Conservation (phyloP, 2,329 filamentous ascomycete species). For the Fusarium subtropicale region DNA sequence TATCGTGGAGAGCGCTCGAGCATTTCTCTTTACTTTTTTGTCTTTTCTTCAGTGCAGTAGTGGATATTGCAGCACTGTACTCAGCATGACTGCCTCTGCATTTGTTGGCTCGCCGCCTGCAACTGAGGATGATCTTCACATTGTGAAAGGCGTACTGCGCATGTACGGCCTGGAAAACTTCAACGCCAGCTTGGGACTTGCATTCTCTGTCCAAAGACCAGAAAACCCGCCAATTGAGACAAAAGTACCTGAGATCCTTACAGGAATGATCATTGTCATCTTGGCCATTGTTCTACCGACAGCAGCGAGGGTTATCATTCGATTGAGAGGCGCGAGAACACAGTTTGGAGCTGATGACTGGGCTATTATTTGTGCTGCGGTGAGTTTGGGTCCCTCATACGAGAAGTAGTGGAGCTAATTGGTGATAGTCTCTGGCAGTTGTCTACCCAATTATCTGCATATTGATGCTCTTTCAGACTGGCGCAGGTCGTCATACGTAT, state of each 20-base stretch:
- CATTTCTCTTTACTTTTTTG: not conserved
- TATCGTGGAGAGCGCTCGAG: not conserved
- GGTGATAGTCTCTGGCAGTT: constrained; percentile 1
- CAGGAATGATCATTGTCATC: constrained; percentile 29
- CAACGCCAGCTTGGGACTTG: constrained; percentile 15
- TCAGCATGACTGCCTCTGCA: constrained; percentile 4
- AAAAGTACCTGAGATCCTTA: constrained; percentile 14
- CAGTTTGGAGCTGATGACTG: constrained; percentile 24
- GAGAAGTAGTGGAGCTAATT: not conserved
- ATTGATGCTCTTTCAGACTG: constrained; percentile 18
- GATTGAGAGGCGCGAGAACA: not conserved
- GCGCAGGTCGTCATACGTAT: constrained; percentile 20
- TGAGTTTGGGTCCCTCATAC: not conserved
- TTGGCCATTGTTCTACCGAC: constrained; percentile 27
- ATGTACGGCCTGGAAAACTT: constrained; percentile 11
- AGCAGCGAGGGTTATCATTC: constrained; percentile 7
- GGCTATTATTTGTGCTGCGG: constrained; percentile 22
- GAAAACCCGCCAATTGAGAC: constrained; percentile 13
- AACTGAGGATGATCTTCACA: constrained; percentile 13
- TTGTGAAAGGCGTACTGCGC: constrained; percentile 21
- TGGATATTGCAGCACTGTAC: not conserved
- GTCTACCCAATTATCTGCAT: constrained; percentile 21
- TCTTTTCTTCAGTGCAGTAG: not conserved
- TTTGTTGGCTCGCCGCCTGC: constrained; percentile 23
- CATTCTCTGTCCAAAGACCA: constrained; percentile 11